These are phyloP conservation scores for Gelatoporia subvermispora DNA, from an alignment of 768 basidiomycete genomes.

Conservation along the genomic window DNA sequence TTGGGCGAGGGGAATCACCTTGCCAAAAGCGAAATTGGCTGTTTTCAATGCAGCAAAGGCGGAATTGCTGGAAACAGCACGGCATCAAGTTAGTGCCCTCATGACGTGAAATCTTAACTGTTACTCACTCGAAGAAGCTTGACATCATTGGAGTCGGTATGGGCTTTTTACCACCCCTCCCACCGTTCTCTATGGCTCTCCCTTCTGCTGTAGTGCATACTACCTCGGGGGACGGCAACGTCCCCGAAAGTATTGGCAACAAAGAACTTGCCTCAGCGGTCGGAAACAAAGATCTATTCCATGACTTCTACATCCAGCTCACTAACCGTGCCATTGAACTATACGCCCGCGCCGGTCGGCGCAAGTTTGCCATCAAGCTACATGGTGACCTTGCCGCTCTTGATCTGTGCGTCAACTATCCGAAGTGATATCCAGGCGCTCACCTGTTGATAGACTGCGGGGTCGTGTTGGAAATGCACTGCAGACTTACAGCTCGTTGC, in stretches of 20 bases:
- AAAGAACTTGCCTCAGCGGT: slow-evolving; percentile 57
- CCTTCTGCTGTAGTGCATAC: slow-evolving; percentile 14
- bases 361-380: slow-evolving; percentile 81
- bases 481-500: slow-evolving; percentile 71
- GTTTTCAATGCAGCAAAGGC: slow-evolving; percentile 74
- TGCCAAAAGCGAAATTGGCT: slow-evolving; percentile 43
- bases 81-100: slow-evolving; percentile 75
- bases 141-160: slow-evolving; percentile 76
- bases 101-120: neutral
- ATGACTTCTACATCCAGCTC: slow-evolving; percentile 66
- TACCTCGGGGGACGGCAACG: slow-evolving; percentile 17
- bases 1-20: slow-evolving; percentile 52
- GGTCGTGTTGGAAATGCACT: slow-evolving; percentile 58
- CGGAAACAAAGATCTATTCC: slow-evolving; percentile 55
- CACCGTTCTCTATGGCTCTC: slow-evolving; percentile 67
- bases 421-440: neutral
- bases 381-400: slow-evolving; percentile 85
- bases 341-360: slow-evolving; percentile 77
- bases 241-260: slow-evolving; percentile 45
- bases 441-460: slow-evolving; percentile 50
- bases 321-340: slow-evolving; percentile 83
- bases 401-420: slow-evolving; percentile 61
- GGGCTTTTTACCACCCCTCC: slow-evolving; percentile 63
- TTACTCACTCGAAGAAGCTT: slow-evolving; percentile 43
- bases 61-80: slow-evolving; percentile 87